Evolutionary conservation across 2,329 filamentous ascomycete species (phyloP).

Genomic region (Microsporum audouinii): DNA sequence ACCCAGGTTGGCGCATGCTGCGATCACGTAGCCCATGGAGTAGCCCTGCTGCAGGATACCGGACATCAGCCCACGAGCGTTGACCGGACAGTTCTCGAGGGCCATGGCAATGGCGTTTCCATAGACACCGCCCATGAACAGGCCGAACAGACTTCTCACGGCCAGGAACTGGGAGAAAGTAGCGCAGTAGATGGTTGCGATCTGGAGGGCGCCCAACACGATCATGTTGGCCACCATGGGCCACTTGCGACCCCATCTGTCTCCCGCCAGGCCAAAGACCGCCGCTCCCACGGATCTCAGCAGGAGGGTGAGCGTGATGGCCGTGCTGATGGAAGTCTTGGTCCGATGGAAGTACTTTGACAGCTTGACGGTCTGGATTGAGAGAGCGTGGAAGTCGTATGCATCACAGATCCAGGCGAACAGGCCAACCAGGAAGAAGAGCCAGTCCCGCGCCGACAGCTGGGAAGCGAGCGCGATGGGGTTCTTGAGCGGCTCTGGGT

Average conservation of each 20-base stretch:
- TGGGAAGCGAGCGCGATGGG: slow-evolving; percentile 57
- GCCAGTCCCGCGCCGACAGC: slow-evolving; percentile 56
- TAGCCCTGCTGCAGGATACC: slow-evolving; percentile 55
- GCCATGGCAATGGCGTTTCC: slow-evolving; percentile 53
- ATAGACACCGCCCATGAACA: slow-evolving; percentile 49
- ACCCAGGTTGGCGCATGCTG: slow-evolving; percentile 41
- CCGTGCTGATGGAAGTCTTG: slow-evolving; percentile 50
- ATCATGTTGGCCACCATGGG: slow-evolving; percentile 51
- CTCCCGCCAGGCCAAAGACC: slow-evolving; percentile 44
- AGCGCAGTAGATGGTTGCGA: slow-evolving; percentile 49
- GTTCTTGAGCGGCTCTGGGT: slow-evolving; percentile 54
- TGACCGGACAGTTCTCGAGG: slow-evolving; percentile 49
- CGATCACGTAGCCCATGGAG: slow-evolving; percentile 54
- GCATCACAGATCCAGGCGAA: slow-evolving; percentile 60
- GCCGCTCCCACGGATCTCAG: slow-evolving; percentile 50
- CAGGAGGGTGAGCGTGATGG: slow-evolving; percentile 49
- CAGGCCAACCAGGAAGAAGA: slow-evolving; percentile 65
- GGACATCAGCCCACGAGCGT: slow-evolving; percentile 49
- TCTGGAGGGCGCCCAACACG: slow-evolving; percentile 49
- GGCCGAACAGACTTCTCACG: slow-evolving; percentile 49
- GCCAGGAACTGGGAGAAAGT: slow-evolving; percentile 50
- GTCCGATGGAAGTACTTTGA: slow-evolving; percentile 44
- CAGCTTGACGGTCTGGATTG: slow-evolving; percentile 44
- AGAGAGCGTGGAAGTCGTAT: slow-evolving; percentile 54
- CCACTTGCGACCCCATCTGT: slow-evolving; percentile 48